Base-by-base conservation (phyloP, 331 rosid genomes). In the Quercus phellos region DNA sequence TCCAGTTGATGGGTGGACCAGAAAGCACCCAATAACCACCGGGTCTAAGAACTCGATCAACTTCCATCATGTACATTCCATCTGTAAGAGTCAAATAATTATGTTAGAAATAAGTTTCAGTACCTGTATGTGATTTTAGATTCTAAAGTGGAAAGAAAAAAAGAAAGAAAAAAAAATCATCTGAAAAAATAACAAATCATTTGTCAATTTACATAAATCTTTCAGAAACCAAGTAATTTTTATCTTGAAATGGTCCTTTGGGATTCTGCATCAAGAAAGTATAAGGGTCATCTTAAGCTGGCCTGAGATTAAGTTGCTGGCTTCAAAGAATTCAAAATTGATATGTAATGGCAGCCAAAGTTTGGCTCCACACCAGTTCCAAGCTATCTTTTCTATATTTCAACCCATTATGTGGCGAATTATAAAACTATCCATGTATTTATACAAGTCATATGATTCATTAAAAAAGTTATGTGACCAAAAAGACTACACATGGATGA, bases 1-100 rank as follows among this genome's bases (percentile, higher is more conserved):
- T 88, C 98, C 98, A 93, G 78, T 88, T 88, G 68, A 93, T 89
- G 2, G 96, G 98, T 56, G 96, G 94, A 70, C 98, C 98, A 73
- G 98, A 84, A 56, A 93, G 94, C n/a, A 91, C 78, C 98, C 98
- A 93, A 77, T 89, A 93, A 74, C 98, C 98, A 64, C 98, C 98
- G 2, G 94, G 96, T 76, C 93, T 84, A 74, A 93, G 98, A 82
- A 93, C 91, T 80, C 98, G 89, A 34, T 93, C 96, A 55, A 93
- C 90, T 85, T 93, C 98, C 89, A 84, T 89, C 94, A 93, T 82
- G 84, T 93, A 93, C 83, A 73, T 81, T 77, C 96, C 98, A 79
- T 86, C 96, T 93, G 74, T 72, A 82, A 24, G 77, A 73, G 64
- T 54, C 22, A 78, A 74, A 55, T 8, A 38, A 70, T 43, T 22